phyloP scores from a whole-genome alignment of 2,329 filamentous ascomycete species.

The Penicillium expansum region DNA sequence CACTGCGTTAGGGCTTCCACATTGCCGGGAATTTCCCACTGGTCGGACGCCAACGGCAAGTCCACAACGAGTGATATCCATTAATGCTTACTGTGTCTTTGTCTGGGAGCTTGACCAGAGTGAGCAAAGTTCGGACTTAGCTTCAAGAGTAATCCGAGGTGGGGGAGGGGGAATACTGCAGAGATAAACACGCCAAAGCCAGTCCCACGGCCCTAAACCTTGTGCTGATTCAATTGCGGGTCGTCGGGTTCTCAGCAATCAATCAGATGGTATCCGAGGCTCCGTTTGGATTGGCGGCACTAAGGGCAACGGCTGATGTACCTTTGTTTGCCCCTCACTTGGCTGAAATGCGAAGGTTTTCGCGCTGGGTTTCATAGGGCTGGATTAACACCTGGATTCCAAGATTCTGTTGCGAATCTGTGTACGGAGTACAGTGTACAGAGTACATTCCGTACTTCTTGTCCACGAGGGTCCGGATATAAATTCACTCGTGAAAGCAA shows the following conservation, averaged over 20 bases:
- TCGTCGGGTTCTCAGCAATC: slow-evolving; percentile 9
- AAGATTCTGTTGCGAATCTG: not conserved
- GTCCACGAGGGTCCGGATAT: too few relatives aligned
- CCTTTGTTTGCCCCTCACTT: slow-evolving; percentile 14
- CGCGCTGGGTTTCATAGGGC: not conserved
- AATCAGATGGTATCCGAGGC: slow-evolving; percentile 22
- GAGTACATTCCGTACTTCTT: not conserved
- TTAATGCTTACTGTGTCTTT: slow-evolving; percentile 17
- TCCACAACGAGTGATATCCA: slow-evolving; percentile 7
- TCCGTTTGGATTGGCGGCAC: slow-evolving; percentile 17
- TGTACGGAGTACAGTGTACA: not conserved
- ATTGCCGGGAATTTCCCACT: slow-evolving; percentile 10
- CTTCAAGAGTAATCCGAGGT: slow-evolving; percentile 7
- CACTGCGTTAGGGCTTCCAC: slow-evolving; percentile 25
- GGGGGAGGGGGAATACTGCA: slow-evolving; percentile 12
- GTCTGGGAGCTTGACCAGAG: not conserved
- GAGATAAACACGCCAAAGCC: slow-evolving; percentile 8
- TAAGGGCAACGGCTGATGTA: slow-evolving; percentile 17
- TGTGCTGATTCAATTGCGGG: slow-evolving; percentile 19
- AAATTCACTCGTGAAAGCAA: not conserved
- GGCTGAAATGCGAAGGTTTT: not conserved
- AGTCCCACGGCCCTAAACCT: slow-evolving; percentile 18
- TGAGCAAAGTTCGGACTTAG: slow-evolving; percentile 3
- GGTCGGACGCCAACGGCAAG: slow-evolving; percentile 12
- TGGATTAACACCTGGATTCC: not conserved